These are phyloP conservation scores for Pythium rhizo-oryzae DNA, from an alignment of 352 stramenopile species.

Conservation along the genomic window DNA sequence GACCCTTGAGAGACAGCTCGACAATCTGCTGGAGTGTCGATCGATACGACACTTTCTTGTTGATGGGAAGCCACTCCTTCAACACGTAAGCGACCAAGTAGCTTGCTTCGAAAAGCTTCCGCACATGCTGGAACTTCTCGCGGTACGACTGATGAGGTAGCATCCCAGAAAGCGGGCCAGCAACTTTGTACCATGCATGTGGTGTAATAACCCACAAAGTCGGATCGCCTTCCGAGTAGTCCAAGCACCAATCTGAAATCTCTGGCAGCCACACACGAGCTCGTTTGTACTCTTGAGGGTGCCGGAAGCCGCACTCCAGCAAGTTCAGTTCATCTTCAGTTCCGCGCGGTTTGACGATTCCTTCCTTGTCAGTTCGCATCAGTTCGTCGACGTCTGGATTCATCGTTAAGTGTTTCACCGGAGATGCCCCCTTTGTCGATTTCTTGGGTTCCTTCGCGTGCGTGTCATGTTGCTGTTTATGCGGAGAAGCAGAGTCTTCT, in stretches of 20 bases:
- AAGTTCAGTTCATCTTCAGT: slow-evolving; percentile 72
- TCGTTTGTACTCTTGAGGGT: slow-evolving; percentile 63
- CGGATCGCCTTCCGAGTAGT: slow-evolving; percentile 84
- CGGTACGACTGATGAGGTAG: slow-evolving; percentile 74
- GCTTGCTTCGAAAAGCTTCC: slow-evolving; percentile 80
- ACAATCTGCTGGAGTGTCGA: slow-evolving; percentile 84
- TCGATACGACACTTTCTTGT: slow-evolving; percentile 86
- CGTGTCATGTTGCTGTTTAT: not conserved
- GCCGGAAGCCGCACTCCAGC: slow-evolving; percentile 79
- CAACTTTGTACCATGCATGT: slow-evolving; percentile 86
- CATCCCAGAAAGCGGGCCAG: slow-evolving; percentile 72
- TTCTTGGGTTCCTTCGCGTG: slow-evolving; percentile 8
- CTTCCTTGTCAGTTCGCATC: slow-evolving; percentile 72
- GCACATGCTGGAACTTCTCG: slow-evolving; percentile 71
- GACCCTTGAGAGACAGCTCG: slow-evolving; percentile 66
- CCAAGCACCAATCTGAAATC: slow-evolving; percentile 88
- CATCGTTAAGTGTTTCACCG: slow-evolving; percentile 33
- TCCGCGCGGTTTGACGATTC: slow-evolving; percentile 47
- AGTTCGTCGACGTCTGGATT: slow-evolving; percentile 68
- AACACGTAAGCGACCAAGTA: slow-evolving; percentile 86
- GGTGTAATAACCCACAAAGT: slow-evolving; percentile 87
- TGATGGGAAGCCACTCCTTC: slow-evolving; percentile 85
- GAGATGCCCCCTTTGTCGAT: slow-evolving; percentile 4
- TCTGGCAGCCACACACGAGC: slow-evolving; percentile 80
- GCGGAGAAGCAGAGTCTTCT: not conserved